These are phyloP conservation scores for Phytophthora kernoviae DNA, from an alignment of 352 stramenopile genomes.

Conservation along the genomic window DNA sequence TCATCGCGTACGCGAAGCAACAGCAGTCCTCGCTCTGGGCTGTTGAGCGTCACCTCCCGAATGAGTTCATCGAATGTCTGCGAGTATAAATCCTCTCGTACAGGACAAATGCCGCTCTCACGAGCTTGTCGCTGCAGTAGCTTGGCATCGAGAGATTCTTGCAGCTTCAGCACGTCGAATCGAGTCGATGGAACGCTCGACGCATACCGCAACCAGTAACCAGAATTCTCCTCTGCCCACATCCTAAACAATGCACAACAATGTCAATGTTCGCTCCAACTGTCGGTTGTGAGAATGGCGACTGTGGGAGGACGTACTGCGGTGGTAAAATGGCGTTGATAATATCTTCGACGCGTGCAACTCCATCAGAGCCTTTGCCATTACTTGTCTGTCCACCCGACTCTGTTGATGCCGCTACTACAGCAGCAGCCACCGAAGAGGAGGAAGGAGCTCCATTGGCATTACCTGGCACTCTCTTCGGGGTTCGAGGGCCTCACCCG, in stretches of 20 bases:
- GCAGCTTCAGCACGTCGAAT: conserved; percentile 93
- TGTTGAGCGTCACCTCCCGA: conserved; percentile 92
- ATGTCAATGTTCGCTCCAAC: conserved; percentile 1
- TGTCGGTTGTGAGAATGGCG: background rate
- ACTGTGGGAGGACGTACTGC: conserved; percentile 41
- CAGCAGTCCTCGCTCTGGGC: conserved; percentile 91
- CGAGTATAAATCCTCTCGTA: conserved; percentile 93
- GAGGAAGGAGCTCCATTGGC: conserved; percentile 23
- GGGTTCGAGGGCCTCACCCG: conserved; percentile 73
- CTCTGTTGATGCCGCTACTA: conserved; percentile 28
- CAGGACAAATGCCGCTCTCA: conserved; percentile 92
- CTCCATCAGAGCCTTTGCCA: conserved; percentile 43
- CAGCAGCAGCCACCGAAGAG: conserved; percentile 20
- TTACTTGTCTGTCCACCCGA: conserved; percentile 15
- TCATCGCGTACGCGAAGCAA: conserved; percentile 93
- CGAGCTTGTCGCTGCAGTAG: conserved; percentile 90
- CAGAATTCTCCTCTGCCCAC: conserved; percentile 79
- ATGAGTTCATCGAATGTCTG: conserved; percentile 95
- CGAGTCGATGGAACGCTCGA: conserved; percentile 90
- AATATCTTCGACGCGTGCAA: conserved; percentile 76
- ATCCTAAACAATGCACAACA: conserved; percentile 43
- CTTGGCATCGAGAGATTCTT: conserved; percentile 89
- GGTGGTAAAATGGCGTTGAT: conserved; percentile 78
- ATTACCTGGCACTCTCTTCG: conserved; percentile 42
- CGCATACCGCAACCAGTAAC: conserved; percentile 92